A percentile compares a stretch with the other conserved stretches of the same genome.
Conservation (phyloP, 768 basidiomycete species). For the Crassisporium funariophilum region DNA sequence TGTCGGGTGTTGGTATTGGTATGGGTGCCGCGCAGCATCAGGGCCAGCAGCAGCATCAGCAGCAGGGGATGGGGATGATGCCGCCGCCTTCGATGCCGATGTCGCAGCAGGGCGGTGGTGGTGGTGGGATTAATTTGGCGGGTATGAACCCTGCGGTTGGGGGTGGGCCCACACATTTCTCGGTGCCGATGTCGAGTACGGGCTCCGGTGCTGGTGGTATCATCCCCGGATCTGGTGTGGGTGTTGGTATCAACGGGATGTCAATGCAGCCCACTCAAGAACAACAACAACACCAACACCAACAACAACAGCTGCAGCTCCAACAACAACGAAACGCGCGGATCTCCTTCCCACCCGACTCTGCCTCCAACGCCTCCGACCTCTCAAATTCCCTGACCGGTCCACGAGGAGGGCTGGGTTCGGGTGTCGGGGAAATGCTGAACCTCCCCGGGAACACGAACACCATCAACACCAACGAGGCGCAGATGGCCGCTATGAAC, state of each 20-base stretch:
- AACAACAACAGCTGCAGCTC: conserved; percentile 6
- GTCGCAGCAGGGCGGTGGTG: conserved; percentile 16
- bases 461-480: conserved; percentile 27
- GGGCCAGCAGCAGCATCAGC: too few species aligned
- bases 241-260: conserved; percentile 10
- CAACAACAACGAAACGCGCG: conserved; percentile 3
- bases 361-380: neutral
- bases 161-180: conserved; percentile 26
- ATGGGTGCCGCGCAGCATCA: too few species aligned
- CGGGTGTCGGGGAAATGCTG: neutral
- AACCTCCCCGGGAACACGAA: conserved; percentile 8
- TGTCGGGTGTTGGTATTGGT: too few species aligned
- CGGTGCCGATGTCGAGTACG: conserved; percentile 31
- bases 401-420: neutral
- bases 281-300: neutral
- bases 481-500: conserved; percentile 34
- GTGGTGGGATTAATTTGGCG: conserved; percentile 13
- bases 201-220: conserved; percentile 16
- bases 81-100: conserved; percentile 41
- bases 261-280: conserved; percentile 9
- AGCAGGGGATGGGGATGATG: conserved; percentile 37
- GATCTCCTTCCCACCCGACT: conserved; percentile 1
- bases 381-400: neutral
- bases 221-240: conserved; percentile 5
- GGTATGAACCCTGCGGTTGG: conserved; percentile 7